Conservation (phyloP, 352 stramenopile species). For the Phytopythium delawarense region DNA sequence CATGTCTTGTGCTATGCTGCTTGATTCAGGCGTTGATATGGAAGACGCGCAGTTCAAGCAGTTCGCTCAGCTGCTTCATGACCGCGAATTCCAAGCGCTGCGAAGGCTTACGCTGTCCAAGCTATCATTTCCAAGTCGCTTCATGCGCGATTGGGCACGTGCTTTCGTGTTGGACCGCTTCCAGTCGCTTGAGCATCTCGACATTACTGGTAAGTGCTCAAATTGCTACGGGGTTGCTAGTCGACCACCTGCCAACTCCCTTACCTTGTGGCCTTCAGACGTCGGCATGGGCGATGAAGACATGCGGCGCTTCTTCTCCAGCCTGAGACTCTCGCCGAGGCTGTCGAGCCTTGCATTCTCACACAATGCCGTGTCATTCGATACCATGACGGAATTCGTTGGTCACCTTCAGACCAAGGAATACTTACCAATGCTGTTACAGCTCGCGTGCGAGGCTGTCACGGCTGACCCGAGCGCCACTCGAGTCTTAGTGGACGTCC, state of each 20-base stretch:
- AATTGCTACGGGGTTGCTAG: not conserved
- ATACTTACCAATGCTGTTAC: constrained; percentile 14
- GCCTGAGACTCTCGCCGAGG: constrained; percentile 23
- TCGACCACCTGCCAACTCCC: not conserved
- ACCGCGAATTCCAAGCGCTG: constrained; percentile 36
- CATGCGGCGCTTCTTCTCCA: constrained; percentile 45
- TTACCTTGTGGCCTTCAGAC: constrained; percentile 9
- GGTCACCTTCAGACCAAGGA: constrained; percentile 14
- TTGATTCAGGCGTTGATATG: constrained; percentile 26
- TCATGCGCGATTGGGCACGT: constrained; percentile 50
- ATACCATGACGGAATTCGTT: constrained; percentile 27
- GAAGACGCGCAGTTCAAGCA: constrained; percentile 43
- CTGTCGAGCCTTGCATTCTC: constrained; percentile 34
- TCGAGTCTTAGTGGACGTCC: constrained; percentile 15
- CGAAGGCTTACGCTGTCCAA: constrained; percentile 23
- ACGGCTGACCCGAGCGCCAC: constrained; percentile 21
- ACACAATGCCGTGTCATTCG: constrained; percentile 36
- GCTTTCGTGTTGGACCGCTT: constrained; percentile 52
- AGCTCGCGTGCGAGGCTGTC: constrained; percentile 39
- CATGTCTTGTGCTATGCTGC: not conserved
- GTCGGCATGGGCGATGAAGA: constrained; percentile 51
- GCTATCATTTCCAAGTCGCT: constrained; percentile 55
- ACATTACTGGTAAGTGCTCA: constrained; percentile 35
- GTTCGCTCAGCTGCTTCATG: constrained; percentile 40
- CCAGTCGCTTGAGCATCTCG: constrained; percentile 18